Conservation (phyloP, 352 stramenopile genomes). For the Globisporangium cystogenes region DNA sequence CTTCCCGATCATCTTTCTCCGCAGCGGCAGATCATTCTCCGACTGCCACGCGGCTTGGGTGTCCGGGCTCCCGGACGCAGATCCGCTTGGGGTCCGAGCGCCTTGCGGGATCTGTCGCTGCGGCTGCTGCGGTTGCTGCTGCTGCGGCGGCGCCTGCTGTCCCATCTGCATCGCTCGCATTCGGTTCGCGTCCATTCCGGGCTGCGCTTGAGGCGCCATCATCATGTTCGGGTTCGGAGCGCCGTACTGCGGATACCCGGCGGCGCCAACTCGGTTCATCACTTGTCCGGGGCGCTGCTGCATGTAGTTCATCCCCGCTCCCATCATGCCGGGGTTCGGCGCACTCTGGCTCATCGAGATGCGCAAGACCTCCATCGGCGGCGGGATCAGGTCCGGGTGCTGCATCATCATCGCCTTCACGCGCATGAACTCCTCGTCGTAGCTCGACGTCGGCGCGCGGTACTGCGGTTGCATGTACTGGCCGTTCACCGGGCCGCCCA, state of each 20-base stretch:
- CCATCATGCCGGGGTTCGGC: constrained; percentile 59
- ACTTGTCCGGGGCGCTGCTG: constrained; percentile 49
- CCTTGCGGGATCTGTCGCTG: constrained; percentile 36
- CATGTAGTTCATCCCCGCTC: constrained; percentile 49
- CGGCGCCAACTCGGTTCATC: constrained; percentile 47
- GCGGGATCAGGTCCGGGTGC: constrained; percentile 80
- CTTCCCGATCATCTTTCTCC: constrained; percentile 88
- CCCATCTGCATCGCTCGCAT: constrained; percentile 34
- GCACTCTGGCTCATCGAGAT: constrained; percentile 78
- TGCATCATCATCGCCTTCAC: constrained; percentile 89
- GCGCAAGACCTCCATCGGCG: constrained; percentile 81
- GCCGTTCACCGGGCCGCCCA: constrained; percentile 25
- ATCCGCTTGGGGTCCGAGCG: constrained; percentile 30
- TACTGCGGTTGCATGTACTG: constrained; percentile 72
- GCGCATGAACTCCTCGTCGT: constrained; percentile 83
- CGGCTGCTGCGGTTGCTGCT: constrained; percentile 4
- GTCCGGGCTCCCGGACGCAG: constrained; percentile 28
- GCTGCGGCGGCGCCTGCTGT: constrained; percentile 16
- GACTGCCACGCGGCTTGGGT: constrained; percentile 79
- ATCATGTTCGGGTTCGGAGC: constrained; percentile 60
- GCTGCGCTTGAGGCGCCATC: constrained; percentile 36
- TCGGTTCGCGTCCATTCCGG: constrained; percentile 29
- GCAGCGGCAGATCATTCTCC: constrained; percentile 80
- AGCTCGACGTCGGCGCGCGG: constrained; percentile 55
- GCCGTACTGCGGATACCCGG: constrained; percentile 57